A percentile compares a stretch with the other conserved stretches of the same genome.
These are phyloP conservation scores for Raffaelea arxii DNA, from an alignment of 2,329 filamentous ascomycete genomes.

Conservation along the genomic window DNA sequence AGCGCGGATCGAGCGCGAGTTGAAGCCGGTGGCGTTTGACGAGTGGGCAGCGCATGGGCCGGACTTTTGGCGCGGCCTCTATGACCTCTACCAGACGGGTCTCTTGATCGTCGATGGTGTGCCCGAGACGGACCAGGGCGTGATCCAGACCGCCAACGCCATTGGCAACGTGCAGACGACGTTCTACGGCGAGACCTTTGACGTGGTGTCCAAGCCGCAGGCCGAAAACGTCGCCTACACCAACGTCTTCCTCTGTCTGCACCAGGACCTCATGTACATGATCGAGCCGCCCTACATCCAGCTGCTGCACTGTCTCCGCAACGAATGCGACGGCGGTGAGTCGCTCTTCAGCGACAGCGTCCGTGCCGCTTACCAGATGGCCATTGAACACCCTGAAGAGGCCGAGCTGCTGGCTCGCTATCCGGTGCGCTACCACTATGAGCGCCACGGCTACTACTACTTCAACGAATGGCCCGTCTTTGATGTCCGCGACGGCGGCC, in stretches of 20 bases:
- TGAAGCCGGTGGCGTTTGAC: slow-evolving; percentile 49
- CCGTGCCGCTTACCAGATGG: slow-evolving; percentile 38
- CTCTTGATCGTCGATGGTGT: slow-evolving; percentile 69
- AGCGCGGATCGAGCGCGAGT: slow-evolving; percentile 24
- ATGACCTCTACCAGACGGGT: slow-evolving; percentile 55
- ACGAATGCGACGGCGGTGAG: slow-evolving; percentile 68
- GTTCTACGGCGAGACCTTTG: slow-evolving; percentile 87
- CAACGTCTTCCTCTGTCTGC: slow-evolving; percentile 68
- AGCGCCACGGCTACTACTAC: slow-evolving; percentile 56
- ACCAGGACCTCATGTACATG: slow-evolving; percentile 91
- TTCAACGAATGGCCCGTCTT: slow-evolving; percentile 47
- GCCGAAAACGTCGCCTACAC: slow-evolving; percentile 94
- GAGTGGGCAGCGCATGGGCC: slow-evolving; percentile 52
- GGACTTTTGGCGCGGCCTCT: slow-evolving; percentile 51
- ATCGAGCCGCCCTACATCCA: slow-evolving; percentile 70
- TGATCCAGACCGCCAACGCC: slow-evolving; percentile 57
- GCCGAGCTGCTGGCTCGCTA: slow-evolving; percentile 55
- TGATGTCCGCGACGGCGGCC: slow-evolving; percentile 16
- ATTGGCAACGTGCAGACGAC: slow-evolving; percentile 76
- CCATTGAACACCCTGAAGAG: slow-evolving; percentile 30
- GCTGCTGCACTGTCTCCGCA: slow-evolving; percentile 80
- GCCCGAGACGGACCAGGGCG: slow-evolving; percentile 55
- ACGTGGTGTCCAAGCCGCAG: slow-evolving; percentile 70
- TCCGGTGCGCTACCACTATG: slow-evolving; percentile 55
- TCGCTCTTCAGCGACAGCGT: slow-evolving; percentile 78